Evolutionary conservation across 176 grass and related monocot species (phyloP).

Genomic region (bread wheat (Triticum aestivum)): DNA sequence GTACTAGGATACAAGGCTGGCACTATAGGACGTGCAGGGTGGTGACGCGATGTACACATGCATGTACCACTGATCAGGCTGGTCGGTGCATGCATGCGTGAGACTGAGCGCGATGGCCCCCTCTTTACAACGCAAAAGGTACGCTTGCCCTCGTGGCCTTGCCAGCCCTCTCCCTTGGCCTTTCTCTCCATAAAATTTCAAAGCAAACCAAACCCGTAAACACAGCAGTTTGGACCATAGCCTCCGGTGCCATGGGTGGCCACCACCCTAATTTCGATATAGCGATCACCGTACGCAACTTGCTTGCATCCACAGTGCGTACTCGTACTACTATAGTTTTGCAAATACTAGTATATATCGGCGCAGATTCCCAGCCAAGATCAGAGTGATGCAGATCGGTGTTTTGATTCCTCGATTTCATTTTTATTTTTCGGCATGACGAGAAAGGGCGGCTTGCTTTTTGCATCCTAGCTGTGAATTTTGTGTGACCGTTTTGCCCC

Average conservation of each 20-base stretch:
- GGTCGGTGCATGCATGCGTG: slow-evolving; percentile 29
- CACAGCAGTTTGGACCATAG: not conserved
- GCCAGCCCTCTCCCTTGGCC: slow-evolving; percentile 10
- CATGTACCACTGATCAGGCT: not conserved
- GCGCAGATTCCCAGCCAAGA: not conserved
- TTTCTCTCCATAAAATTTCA: not conserved
- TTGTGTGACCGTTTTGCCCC: slow-evolving; percentile 38
- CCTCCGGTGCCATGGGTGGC: not conserved
- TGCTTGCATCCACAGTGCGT: not conserved
- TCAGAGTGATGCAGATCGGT: not conserved
- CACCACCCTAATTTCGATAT: not conserved
- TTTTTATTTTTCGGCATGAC: not conserved
- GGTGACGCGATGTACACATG: slow-evolving; percentile 20
- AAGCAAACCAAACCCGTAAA: not conserved
- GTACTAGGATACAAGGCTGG: slow-evolving; percentile 32
- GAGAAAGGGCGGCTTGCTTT: not conserved
- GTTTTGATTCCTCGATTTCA: not conserved
- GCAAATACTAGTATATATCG: not conserved
- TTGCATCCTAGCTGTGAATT: not conserved
- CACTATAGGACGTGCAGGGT: slow-evolving; percentile 42
- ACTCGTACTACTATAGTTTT: not conserved
- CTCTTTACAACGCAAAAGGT: slow-evolving; percentile 45
- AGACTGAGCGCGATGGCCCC: slow-evolving; percentile 42
- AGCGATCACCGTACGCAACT: slow-evolving; percentile 19
- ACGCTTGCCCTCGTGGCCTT: slow-evolving; percentile 25